Base-by-base conservation (phyloP, 345 rosid genomes). In the Physaria fendleri region DNA sequence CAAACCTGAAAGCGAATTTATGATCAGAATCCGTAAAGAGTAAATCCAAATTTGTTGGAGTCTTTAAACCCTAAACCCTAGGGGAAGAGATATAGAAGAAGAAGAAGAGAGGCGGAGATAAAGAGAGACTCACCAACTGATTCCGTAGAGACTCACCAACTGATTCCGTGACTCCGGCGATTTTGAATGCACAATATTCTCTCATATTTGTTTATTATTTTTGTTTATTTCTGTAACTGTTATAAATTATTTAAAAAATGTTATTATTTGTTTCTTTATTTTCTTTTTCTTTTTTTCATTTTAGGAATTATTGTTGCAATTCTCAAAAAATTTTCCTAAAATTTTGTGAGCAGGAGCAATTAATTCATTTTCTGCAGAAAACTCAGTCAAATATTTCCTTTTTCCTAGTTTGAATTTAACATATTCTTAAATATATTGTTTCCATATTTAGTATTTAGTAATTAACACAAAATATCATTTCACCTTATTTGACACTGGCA, bases 31-130 rank as follows among this genome's bases (percentile, higher is more conserved):
- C 57, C 29, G 38, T 62, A 62, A 22, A 22, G 51, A 6, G 29
- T 15, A 5, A 69, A 62, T 46, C 45, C 57, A 69, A 63, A 15
- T 16, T 27, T 37, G 13, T 55, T 16, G 74, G 63, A 30, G 35
- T 2, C 64, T 69, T 69, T 62, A 62, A 69, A 55, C 68, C 74
- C 51, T 55, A 54, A 69, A 62, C 74, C 68, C 68, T 35, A 3
- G 3, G 29, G 29, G 23, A 11, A 40, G 27, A 33, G 65, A 66
- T 21, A 58, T 3, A 63, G 25, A 59, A 14, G 48, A 0, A 48
- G 21, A 33, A 9, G 47, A 11, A n/a, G 33, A 41, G 38, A 34
- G 29, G 42, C 24, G 35, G 48, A 42, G 56, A 30, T 5, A 15
- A 49, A 56, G 64, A 63, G 43, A 21, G 32, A 62, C 27, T 62